Evolutionary conservation across 2,329 filamentous ascomycete species (phyloP).

Genomic region (Pezicula neosporulosa): DNA sequence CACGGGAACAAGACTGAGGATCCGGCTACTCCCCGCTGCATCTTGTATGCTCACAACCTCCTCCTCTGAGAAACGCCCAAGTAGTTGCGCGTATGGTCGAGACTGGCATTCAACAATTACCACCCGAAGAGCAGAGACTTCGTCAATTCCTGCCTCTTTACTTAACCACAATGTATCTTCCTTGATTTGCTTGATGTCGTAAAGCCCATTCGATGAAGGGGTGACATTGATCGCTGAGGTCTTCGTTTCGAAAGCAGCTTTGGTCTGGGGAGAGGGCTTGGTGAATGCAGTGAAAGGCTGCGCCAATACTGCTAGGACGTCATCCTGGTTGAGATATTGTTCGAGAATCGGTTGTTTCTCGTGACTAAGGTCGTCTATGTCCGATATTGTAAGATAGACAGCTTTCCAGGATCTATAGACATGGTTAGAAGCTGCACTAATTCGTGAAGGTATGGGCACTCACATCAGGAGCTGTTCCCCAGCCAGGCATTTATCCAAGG

Average conservation of each 20-base stretch:
- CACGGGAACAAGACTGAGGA: conserved; percentile 52
- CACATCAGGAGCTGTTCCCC: conserved; percentile 80
- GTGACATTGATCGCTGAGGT: conserved; percentile 84
- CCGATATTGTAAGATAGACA: conserved; percentile 55
- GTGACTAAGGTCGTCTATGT: conserved; percentile 50
- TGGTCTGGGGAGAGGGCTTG: conserved; percentile 57
- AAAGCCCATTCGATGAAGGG: conserved; percentile 60
- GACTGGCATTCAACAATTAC: conserved; percentile 81
- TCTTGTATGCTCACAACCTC: conserved; percentile 74
- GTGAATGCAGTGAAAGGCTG: conserved; percentile 67
- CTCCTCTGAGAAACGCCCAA: conserved; percentile 70
- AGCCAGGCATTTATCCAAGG: conserved; percentile 79
- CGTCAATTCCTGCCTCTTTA: conserved; percentile 71
- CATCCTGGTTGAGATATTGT: conserved; percentile 68
- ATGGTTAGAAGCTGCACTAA: conserved; percentile 7
- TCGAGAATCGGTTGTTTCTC: conserved; percentile 51
- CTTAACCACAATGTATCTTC: conserved; percentile 84
- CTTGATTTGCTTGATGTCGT: conserved; percentile 77
- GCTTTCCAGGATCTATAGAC: conserved; percentile 56
- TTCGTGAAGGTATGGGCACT: conserved; percentile 31
- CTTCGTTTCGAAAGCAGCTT: conserved; percentile 74
- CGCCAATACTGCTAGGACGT: conserved; percentile 65
- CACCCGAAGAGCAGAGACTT: conserved; percentile 77
- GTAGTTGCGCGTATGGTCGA: conserved; percentile 69
- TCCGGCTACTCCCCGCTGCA: conserved; percentile 63